A percentile compares a stretch with the other conserved stretches of the same genome.
These are phyloP conservation scores for Backusella australiensis DNA, from an alignment of 192 early-diverging fungal species.

Conservation along the genomic window DNA sequence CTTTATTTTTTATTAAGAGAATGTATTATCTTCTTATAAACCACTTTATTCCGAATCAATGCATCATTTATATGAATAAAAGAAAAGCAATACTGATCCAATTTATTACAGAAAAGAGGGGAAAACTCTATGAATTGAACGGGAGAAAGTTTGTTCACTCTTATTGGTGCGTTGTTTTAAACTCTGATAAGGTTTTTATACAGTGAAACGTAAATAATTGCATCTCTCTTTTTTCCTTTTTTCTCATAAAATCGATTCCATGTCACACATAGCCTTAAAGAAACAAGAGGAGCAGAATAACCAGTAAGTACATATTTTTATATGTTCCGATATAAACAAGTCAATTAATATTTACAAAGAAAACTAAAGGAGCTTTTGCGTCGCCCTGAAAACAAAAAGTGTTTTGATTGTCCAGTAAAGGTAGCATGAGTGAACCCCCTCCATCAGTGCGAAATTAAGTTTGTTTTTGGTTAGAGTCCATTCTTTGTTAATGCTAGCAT, in stretches of 20 bases:
- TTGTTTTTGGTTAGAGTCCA: slow-evolving; percentile 37
- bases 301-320: background rate
- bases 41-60: no score
- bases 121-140: no score
- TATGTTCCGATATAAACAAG: background rate
- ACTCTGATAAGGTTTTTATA: background rate
- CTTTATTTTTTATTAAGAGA: no score
- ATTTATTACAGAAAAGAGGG: no score
- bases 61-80: no score
- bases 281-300: slow-evolving; percentile 36
- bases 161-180: no score
- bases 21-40: no score
- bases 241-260: slow-evolving; percentile 4
- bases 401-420: slow-evolving; percentile 53
- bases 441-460: background rate
- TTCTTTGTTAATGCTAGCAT: slow-evolving; percentile 55
- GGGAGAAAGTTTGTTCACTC: no score
- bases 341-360: background rate
- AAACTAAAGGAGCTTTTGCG: slow-evolving; percentile 39
- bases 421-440: slow-evolving; percentile 11
- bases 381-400: slow-evolving; percentile 51
- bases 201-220: background rate
- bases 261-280: slow-evolving; percentile 37
- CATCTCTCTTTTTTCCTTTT: background rate
- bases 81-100: no score